These are phyloP conservation scores for Trichoderma sp. DNA, from an alignment of 2,329 filamentous ascomycete species.

Conservation along the genomic window DNA sequence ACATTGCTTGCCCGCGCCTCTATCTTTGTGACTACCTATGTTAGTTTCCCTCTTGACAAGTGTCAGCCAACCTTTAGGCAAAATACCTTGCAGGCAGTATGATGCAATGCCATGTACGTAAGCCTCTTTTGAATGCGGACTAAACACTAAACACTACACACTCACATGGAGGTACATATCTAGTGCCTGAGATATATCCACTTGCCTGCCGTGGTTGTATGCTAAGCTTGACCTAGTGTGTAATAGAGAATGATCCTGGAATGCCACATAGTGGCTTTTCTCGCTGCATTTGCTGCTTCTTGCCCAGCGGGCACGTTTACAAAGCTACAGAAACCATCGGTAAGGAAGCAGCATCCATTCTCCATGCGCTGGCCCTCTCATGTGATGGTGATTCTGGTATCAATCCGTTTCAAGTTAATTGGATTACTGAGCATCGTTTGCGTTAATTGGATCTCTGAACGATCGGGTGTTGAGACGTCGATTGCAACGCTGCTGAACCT, in stretches of 20 bases:
- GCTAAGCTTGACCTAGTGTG: neutral
- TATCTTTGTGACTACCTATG: neutral
- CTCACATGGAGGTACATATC: neutral
- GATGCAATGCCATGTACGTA: conserved; percentile 15
- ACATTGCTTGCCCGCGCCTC: neutral
- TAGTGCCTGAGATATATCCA: neutral
- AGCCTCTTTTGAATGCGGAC: neutral
- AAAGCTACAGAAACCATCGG: neutral
- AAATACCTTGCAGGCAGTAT: neutral
- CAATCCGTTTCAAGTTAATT: too few species aligned
- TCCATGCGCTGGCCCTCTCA: neutral
- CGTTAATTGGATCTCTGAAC: neutral
- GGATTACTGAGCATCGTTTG: neutral
- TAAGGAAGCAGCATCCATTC: neutral
- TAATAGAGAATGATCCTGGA: neutral
- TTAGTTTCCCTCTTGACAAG: neutral
- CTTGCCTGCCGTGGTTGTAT: neutral
- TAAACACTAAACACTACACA: neutral
- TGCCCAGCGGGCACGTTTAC: neutral
- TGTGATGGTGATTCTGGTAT: neutral
- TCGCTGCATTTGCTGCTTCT: neutral
- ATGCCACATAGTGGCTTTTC: neutral
- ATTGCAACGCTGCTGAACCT: neutral
- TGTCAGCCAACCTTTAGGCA: neutral
- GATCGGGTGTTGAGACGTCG: neutral